These are phyloP conservation scores for Phytophthora niederhauseri DNA, from an alignment of 352 stramenopile genomes.

Conservation along the genomic window DNA sequence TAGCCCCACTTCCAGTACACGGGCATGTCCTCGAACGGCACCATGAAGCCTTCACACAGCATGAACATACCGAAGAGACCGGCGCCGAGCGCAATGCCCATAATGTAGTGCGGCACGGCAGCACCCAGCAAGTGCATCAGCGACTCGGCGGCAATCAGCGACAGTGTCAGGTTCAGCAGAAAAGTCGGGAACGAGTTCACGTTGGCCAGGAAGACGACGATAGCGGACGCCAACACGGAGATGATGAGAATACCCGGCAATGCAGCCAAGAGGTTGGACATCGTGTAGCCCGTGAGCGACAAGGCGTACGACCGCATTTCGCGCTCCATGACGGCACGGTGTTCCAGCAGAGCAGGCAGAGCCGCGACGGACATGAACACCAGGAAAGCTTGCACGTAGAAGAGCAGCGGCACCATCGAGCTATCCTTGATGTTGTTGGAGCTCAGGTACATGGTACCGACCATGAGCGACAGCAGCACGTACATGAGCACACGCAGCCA, in stretches of 20 bases:
- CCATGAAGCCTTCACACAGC: slow-evolving; percentile 90
- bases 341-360: slow-evolving; percentile 86
- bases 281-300: slow-evolving; percentile 74
- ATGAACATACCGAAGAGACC: slow-evolving; percentile 90
- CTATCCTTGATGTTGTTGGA: slow-evolving; percentile 45
- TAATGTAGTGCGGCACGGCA: slow-evolving; percentile 86
- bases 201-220: slow-evolving; percentile 62
- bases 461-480: slow-evolving; percentile 71
- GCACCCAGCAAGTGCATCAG: slow-evolving; percentile 84
- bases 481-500: slow-evolving; percentile 89
- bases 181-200: slow-evolving; percentile 72
- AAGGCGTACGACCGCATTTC: slow-evolving; percentile 67
- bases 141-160: slow-evolving; percentile 79
- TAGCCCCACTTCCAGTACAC: slow-evolving; percentile 85
- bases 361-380: slow-evolving; percentile 93
- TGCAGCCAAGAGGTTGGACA: slow-evolving; percentile 74
- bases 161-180: slow-evolving; percentile 77
- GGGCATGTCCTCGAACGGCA: slow-evolving; percentile 65
- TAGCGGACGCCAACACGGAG: slow-evolving; percentile 54
- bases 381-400: slow-evolving; percentile 92
- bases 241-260: slow-evolving; percentile 78
- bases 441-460: slow-evolving; percentile 80
- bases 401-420: slow-evolving; percentile 74
- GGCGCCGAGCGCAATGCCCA: slow-evolving; percentile 81
- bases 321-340: slow-evolving; percentile 86